Evolutionary conservation across 306 rosid genomes (phyloP), one percentile per base, ranked within the genome.

Genomic region (Begonia peltatifolia): DNA sequence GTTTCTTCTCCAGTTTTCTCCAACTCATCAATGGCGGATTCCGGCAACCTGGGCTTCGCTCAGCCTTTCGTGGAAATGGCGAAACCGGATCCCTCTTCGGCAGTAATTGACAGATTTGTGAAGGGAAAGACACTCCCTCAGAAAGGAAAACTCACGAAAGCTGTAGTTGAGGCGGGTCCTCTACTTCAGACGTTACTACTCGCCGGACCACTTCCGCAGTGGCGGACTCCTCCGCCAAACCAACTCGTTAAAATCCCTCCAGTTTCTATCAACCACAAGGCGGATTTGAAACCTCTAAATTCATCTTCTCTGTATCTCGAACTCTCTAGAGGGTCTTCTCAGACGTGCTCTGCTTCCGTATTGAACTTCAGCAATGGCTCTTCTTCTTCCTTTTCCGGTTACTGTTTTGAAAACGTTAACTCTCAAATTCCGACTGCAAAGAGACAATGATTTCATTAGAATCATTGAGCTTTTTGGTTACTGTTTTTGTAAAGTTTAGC

Each of bases 171-270:
- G 5, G 81, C 94, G 3, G 95, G 97, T 30, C 84, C 96, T 0
- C 44, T 77, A 41, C 93, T 88, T 36, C 68, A 77, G 54, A 75
- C 73, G 1, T 76, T 84, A n/a, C 62, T 75, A 0, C 53, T 77
- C 2, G 80, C 88, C 0, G 93, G 93, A 9, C 87, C 90, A 6
- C 77, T 84, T 58, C 97, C 95, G 5, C 65, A 60, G 10, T 85
- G 93, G 93, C 63, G 72, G 6, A 80, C 78, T 56, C 94, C 97
- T 9, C 90, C 97, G 6, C 81, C 95, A 7, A 8, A 69, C 54
- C 76, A 53, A 47, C 41, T 63, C 9, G 72, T 89, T 50, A 60
- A 66, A n/a, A 56, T 73, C 64, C 90, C 90, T 12, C 76, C 84
- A 1, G 65, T 77, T 63, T 15, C 57, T 0, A 49, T 76, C 46